phyloP scores from a whole-genome alignment of 148 eudicot genomes.

The Vaccinium myrtillus region DNA sequence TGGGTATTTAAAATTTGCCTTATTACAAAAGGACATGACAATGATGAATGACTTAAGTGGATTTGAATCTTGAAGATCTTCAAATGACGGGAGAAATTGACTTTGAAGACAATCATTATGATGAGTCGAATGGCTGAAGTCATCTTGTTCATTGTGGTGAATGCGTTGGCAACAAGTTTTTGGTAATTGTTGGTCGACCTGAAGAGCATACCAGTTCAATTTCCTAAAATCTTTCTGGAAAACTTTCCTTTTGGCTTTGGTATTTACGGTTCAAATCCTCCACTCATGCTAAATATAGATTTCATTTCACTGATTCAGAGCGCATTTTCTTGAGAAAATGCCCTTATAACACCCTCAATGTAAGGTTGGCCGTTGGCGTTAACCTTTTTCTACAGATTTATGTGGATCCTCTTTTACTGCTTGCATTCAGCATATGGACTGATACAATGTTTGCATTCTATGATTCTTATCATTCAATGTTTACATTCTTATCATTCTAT shows the following conservation, averaged over 20 bases:
- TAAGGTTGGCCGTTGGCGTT: background rate
- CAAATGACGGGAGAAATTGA: background rate
- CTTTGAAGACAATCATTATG: background rate
- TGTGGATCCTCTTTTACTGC: background rate
- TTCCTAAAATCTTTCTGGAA: background rate
- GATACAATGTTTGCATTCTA: background rate
- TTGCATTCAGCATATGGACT: background rate
- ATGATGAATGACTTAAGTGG: background rate
- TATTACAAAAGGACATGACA: background rate
- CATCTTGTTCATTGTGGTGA: background rate
- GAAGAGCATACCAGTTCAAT: conserved; percentile 8
- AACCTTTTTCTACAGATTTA: conserved; percentile 9
- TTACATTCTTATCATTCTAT: background rate
- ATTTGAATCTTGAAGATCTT: background rate
- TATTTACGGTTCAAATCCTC: background rate
- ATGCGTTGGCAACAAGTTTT: background rate
- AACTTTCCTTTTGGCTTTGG: background rate
- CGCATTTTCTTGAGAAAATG: background rate
- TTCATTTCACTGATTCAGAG: background rate
- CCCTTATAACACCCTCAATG: background rate
- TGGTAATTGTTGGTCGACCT: conserved; percentile 9
- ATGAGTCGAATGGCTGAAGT: conserved; percentile 6
- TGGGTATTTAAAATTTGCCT: background rate
- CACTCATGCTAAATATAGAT: background rate
- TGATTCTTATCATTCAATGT: background rate